Base-by-base conservation (phyloP, 805 yeast genomes). In the Yarrowia hollandica region DNA sequence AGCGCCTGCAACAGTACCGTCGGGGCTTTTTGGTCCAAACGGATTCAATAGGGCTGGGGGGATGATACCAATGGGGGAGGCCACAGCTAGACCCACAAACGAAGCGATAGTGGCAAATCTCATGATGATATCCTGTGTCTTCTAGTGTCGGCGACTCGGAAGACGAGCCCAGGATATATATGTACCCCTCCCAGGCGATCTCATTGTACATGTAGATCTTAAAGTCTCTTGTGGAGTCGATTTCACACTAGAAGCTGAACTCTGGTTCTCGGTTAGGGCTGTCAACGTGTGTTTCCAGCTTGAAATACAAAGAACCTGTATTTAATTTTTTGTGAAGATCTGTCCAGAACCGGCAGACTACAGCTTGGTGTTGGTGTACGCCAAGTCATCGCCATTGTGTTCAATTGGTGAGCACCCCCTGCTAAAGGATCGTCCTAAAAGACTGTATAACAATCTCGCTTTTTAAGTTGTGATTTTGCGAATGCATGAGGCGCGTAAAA, bases 151-250 rank as follows among this genome's bases (percentile, higher is more conserved):
- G 18, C 6, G 21, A 14, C 12, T 28, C 16, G n/a, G 25, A 19
- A 35, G 52, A 28, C 18, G 28, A 10, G 28, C 34, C 52, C 4
- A 9, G 25, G 34, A 9, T 41, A 15, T 44, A 44, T 44, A 44
- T 44, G 52, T 44, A 44, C 35, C 52, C 52, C 35, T 44, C 26
- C 22, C 14, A 18, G 25, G 14, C 52, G 35, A 44, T 44, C 52
- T 16, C 52, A 44, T 44, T 44, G 52, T 44, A 21, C 52, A 21
- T 44, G 52, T 44, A n/a, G 52, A 44, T 44, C 52, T 5, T 10
- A 25, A 26, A 25, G 50, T 25, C 34, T 42, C 28, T 7, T 6
- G 6, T 6, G 28, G 28, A 25, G 28, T 25, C 9, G 28, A 25
- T 6, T 25, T 25, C 28, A 25, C n/a, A n/a, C n/a, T n/a, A n/a